Evolutionary conservation across 2,329 filamentous ascomycete species (phyloP).

Genomic region (Hymenoscyphus fraxineus): DNA sequence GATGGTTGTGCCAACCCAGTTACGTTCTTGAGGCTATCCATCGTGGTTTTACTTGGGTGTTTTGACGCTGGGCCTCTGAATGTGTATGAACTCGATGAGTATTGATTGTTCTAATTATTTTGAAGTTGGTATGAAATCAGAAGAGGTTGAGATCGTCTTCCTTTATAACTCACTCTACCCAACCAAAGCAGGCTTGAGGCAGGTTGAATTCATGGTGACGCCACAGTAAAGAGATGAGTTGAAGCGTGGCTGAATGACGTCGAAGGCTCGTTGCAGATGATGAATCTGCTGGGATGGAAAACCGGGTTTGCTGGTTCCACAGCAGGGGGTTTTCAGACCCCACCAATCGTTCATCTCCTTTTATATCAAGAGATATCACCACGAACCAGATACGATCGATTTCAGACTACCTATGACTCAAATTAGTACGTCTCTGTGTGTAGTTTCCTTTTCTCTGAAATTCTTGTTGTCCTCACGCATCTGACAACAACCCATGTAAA

Average conservation of each 20-base stretch:
- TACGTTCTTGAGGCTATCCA: slow-evolving; percentile 11
- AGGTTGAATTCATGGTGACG: neutral
- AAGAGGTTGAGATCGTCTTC: neutral
- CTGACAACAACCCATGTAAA: neutral
- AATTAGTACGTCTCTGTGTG: neutral
- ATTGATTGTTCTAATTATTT: neutral
- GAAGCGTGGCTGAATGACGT: neutral
- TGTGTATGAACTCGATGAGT: neutral
- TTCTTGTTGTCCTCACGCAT: neutral
- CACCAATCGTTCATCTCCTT: neutral
- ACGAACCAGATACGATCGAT: neutral
- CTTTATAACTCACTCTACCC: neutral
- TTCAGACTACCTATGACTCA: neutral
- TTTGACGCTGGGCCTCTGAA: neutral
- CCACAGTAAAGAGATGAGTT: neutral
- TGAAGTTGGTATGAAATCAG: neutral
- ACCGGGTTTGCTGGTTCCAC: neutral
- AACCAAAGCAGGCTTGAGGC: neutral
- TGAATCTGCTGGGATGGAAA: neutral
- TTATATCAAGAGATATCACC: neutral
- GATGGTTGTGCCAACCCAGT: slow-evolving; percentile 7
- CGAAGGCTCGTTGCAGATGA: neutral
- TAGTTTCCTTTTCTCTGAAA: neutral
- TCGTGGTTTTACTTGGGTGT: neutral
- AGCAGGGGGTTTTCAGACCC: neutral